Evolutionary conservation across 768 basidiomycete species (phyloP).

Genomic region (Phanerodontia chrysosporium): DNA sequence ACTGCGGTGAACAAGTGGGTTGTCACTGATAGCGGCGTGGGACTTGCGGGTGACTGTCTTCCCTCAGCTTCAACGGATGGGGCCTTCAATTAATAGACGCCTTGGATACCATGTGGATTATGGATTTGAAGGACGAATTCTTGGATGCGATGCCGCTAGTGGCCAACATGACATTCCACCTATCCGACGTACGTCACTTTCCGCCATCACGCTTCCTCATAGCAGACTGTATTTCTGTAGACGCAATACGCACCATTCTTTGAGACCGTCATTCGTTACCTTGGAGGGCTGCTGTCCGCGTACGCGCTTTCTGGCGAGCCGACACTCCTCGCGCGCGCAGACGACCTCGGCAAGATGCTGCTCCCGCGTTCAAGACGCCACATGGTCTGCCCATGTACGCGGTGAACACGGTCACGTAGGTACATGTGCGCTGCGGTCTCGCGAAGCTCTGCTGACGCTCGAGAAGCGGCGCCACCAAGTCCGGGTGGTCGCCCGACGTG

Average conservation of each 20-base stretch:
- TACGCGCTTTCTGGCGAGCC: constrained; percentile 69
- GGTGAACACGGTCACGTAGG: constrained; percentile 63
- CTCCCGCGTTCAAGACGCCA: constrained; percentile 65
- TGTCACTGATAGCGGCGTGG: not conserved
- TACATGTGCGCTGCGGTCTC: not conserved
- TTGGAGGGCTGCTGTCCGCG: constrained; percentile 83
- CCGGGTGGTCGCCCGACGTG: constrained; percentile 33
- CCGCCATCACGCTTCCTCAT: constrained; percentile 18
- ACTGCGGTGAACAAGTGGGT: constrained; percentile 47
- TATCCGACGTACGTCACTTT: constrained; percentile 13
- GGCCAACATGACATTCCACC: constrained; percentile 43
- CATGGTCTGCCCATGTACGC: constrained; percentile 69
- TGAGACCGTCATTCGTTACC: constrained; percentile 79
- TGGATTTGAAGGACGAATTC: constrained; percentile 74
- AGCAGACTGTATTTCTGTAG: constrained; percentile 30
- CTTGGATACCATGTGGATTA: constrained; percentile 81
- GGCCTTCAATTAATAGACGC: constrained; percentile 76
- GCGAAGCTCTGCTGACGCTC: not conserved
- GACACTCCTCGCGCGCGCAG: constrained; percentile 62
- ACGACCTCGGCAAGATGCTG: constrained; percentile 72
- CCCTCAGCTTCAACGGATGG: constrained; percentile 73
- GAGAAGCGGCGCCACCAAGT: constrained; percentile 36
- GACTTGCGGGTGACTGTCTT: not conserved
- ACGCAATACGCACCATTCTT: constrained; percentile 52
- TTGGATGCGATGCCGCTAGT: constrained; percentile 54